A percentile compares a stretch with the other conserved stretches of the same genome.
phyloP scores from a whole-genome alignment of 306 rosid genomes.

The Vicia villosa region DNA sequence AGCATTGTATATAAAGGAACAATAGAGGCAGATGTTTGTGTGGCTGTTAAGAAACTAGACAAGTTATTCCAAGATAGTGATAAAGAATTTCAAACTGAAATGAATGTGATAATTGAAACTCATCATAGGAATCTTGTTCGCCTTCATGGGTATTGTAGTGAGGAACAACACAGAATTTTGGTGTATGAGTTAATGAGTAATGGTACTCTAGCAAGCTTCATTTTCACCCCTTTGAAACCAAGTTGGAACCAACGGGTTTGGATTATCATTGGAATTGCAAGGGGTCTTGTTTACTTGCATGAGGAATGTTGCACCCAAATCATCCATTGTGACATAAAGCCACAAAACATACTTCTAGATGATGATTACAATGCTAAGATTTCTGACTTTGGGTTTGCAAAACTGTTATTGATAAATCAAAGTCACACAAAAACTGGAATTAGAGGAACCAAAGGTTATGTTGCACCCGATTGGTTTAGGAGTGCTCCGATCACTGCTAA shows the following conservation, averaged over 20 bases:
- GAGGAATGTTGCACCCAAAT: slow-evolving; percentile 36
- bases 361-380: slow-evolving; percentile 33
- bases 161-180: slow-evolving; percentile 28
- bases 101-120: slow-evolving; percentile 37
- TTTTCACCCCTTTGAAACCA: slow-evolving; percentile 19
- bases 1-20: slow-evolving; percentile 37
- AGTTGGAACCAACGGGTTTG: slow-evolving; percentile 26
- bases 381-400: slow-evolving; percentile 40
- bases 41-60: no score
- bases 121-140: slow-evolving; percentile 36
- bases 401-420: slow-evolving; percentile 21
- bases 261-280: slow-evolving; percentile 29
- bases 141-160: slow-evolving; percentile 37
- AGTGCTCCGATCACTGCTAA: no score
- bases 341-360: slow-evolving; percentile 35
- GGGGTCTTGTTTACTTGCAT: slow-evolving; percentile 39
- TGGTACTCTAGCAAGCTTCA: slow-evolving; percentile 30
- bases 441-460: no score
- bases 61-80: slow-evolving; percentile 32
- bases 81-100: slow-evolving; percentile 34
- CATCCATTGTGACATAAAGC: slow-evolving; percentile 43
- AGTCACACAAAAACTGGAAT: no score
- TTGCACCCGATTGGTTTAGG: no score
- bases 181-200: slow-evolving; percentile 33
- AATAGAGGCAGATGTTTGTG: no score